Base-by-base conservation (phyloP, 352 stramenopile genomes). In the Phytophthora macrochlamydospora region DNA sequence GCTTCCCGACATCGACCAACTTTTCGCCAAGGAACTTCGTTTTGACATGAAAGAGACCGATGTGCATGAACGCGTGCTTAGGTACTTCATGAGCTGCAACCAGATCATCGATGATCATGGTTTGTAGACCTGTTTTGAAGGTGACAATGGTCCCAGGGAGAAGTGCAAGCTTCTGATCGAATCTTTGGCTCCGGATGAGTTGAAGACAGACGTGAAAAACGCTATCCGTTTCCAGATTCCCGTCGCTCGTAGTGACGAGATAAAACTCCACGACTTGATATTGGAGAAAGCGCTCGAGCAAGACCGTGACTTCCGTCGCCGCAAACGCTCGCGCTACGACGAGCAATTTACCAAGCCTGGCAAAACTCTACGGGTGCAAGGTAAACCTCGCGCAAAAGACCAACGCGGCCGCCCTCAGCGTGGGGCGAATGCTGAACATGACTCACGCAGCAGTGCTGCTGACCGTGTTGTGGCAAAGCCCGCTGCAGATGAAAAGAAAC, bases 161-260 rank as follows among this genome's bases (percentile, higher is more conserved):
- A 56, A 61, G 29, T 67, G 51, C 14, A 60, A 56, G 33, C 43
- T 67, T 4, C 18, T 67, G 43, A 51, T 67, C 6, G 51, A 61
- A 12, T 51, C 32, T 18, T 11, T 61, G 24, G 37, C 42, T 4
- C 43, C 59, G n/a, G 4, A 9, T 5, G 59, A 56, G 29, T 29
- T 67, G 7, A 67, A 67, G 7, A 4, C 18, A 18, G 51, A 61
- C 0, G 51, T 57, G 32, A 59, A 65, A 32, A 65, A 53, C n/a
- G 49, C 42, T 29, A 59, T 65, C 13, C 50, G 59, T 2, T 65
- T 59, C 29, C 59, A 65, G 59, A 33, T 28, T 40, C 24, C 51
- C 1, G 28, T 12, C 37, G n/a, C 59, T 1, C 43, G 44, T 1
- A 55, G 9, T 14, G 33, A 61, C 30, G 51, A 67, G 24, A 51